A percentile compares a stretch with the other conserved stretches of the same genome.
These are phyloP conservation scores for Hibiscus tridactylites DNA, from an alignment of 345 rosid genomes.

Conservation along the genomic window DNA sequence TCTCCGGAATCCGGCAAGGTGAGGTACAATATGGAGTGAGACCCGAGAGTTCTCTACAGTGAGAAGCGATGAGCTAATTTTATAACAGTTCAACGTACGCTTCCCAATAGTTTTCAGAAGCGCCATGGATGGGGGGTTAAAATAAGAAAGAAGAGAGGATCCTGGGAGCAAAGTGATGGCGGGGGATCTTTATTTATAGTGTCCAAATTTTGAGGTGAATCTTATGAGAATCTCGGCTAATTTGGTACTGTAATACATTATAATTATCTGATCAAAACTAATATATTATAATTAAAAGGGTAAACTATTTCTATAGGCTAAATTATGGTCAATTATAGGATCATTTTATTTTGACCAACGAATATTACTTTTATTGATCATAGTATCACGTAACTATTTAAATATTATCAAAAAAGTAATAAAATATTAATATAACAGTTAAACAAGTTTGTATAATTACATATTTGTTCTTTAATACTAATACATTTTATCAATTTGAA, in stretches of 20 bases:
- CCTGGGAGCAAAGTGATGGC: not conserved
- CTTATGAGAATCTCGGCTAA: not conserved
- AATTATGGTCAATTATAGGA: too few relatives aligned
- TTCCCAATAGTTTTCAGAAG: constrained; percentile 34
- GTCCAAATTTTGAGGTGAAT: constrained; percentile 26
- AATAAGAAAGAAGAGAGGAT: not conserved
- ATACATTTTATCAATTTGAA: too few relatives aligned
- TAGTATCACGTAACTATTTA: too few relatives aligned
- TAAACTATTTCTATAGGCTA: too few relatives aligned
- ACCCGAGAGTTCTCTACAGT: constrained; percentile 14
- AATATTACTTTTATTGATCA: too few relatives aligned
- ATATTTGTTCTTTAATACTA: too few relatives aligned
- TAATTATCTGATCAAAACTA: too few relatives aligned
- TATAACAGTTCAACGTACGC: constrained; percentile 26
- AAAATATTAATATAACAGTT: too few relatives aligned
- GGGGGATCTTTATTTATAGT: constrained; percentile 22
- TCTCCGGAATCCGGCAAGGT: constrained; percentile 27
- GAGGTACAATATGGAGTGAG: constrained; percentile 2
- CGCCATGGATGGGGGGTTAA: constrained; percentile 32
- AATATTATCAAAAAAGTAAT: too few relatives aligned
- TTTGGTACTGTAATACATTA: not conserved
- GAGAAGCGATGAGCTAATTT: constrained; percentile 13
- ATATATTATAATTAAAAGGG: too few relatives aligned
- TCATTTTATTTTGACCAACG: too few relatives aligned
- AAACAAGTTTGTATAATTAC: too few relatives aligned